Conservation (phyloP, 805 yeast genomes). For the Starmerella gropengiesseri region DNA sequence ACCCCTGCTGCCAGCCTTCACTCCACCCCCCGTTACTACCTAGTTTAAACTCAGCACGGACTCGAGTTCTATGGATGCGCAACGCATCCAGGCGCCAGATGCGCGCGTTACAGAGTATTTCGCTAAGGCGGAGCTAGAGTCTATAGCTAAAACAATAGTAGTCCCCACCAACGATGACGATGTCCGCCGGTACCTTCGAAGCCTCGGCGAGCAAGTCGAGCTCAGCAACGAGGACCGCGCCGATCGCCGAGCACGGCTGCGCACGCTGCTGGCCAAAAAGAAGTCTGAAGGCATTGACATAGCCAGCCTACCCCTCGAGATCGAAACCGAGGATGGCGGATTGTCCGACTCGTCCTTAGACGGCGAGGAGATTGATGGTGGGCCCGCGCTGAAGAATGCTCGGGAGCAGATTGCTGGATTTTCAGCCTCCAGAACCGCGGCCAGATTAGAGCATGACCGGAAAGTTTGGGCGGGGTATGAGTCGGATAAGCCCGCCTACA, state of each 20-base stretch:
- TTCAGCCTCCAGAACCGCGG: background rate
- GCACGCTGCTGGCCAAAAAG: conserved; percentile 32
- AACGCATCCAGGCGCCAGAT: conserved; percentile 8
- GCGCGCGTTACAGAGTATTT: conserved; percentile 2
- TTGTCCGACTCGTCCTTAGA: background rate
- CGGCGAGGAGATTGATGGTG: background rate
- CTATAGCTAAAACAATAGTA: conserved; percentile 22
- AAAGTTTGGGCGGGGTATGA: background rate
- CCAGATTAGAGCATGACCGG: background rate
- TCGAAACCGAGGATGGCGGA: background rate
- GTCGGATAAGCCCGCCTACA: background rate
- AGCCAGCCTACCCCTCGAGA: background rate
- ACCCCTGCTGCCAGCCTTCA: too few relatives aligned
- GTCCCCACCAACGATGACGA: conserved; percentile 60
- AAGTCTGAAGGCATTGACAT: conserved; percentile 18
- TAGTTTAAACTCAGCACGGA: too few relatives aligned
- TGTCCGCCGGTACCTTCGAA: conserved; percentile 41
- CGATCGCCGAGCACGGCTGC: conserved; percentile 51
- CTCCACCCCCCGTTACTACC: too few relatives aligned
- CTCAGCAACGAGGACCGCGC: conserved; percentile 49
- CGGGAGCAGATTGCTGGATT: background rate
- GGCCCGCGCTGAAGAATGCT: background rate
- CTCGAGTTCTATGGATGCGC: conserved; percentile 10
- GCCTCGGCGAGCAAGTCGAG: conserved; percentile 47
- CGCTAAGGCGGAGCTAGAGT: conserved; percentile 4